Evolutionary conservation across 139 green algal species (phyloP).

Genomic region (Deuterostichococcus epilithicus): DNA sequence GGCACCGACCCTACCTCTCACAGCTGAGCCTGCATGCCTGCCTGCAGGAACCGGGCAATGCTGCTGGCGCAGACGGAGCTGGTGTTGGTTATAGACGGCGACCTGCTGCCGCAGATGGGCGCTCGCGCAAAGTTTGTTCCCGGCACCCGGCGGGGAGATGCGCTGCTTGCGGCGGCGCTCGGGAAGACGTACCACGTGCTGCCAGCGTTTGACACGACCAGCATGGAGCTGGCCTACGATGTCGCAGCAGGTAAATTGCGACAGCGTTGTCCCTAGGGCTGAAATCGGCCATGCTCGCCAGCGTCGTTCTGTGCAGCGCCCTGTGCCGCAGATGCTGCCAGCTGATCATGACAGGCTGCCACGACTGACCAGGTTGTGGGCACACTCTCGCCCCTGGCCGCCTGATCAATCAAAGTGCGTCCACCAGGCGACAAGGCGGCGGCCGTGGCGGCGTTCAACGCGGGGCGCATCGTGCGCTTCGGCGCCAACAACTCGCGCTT

Average conservation of each 20-base stretch:
- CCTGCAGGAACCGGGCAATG: constrained; percentile 35
- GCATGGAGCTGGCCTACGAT: constrained; percentile 9
- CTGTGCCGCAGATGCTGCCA: no score
- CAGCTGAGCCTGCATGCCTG: no score
- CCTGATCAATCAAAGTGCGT: not conserved
- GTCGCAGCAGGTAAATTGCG: constrained; percentile 5
- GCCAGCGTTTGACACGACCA: constrained; percentile 28
- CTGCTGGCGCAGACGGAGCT: constrained; percentile 23
- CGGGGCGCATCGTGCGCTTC: constrained; percentile 16
- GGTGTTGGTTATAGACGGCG: constrained; percentile 37
- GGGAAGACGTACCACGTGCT: constrained; percentile 21
- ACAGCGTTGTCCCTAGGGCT: not conserved
- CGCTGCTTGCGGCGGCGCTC: constrained; percentile 1
- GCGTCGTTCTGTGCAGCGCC: no score
- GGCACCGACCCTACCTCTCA: no score
- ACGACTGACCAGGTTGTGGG: no score
- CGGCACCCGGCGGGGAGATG: not conserved
- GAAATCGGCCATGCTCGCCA: no score
- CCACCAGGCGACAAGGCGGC: constrained; percentile 7
- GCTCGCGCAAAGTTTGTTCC: no score
- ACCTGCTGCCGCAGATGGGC: constrained; percentile 26
- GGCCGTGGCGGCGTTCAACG: not conserved
- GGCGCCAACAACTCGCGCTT: constrained; percentile 20
- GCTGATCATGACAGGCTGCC: no score
- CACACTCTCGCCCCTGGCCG: no score